A percentile compares a stretch with the other conserved stretches of the same genome.
These are phyloP conservation scores for Mycosphaerella sp. DNA, from an alignment of 2,329 filamentous ascomycete genomes.

Conservation along the genomic window DNA sequence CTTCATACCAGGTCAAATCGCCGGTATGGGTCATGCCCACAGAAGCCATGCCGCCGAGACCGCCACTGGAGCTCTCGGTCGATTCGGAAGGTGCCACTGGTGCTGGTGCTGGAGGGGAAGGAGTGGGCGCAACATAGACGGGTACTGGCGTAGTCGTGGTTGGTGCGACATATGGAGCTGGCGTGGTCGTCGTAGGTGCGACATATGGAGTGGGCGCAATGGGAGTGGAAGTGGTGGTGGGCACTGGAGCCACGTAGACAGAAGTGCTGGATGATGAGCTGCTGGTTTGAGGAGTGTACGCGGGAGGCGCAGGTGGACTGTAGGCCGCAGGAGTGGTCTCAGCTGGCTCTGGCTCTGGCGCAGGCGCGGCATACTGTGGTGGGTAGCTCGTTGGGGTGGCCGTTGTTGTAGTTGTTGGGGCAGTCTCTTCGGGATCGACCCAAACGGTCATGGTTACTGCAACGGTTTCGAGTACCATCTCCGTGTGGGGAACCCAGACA, in stretches of 20 bases:
- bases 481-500: constrained; percentile 46
- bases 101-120: constrained; percentile 6
- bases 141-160: constrained; percentile 6
- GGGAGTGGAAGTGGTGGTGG: constrained; percentile 21
- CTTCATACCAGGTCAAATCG: constrained; percentile 67
- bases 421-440: constrained; percentile 33
- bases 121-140: constrained; percentile 19
- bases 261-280: constrained; percentile 17
- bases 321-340: constrained; percentile 3
- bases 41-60: constrained; percentile 25
- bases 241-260: constrained; percentile 17
- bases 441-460: constrained; percentile 45
- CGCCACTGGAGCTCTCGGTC: constrained; percentile 17
- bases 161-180: constrained; percentile 24
- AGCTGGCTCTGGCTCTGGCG: constrained; percentile 8
- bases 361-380: constrained; percentile 7
- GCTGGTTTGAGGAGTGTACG: constrained; percentile 17
- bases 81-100: constrained; percentile 18
- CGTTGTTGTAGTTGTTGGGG: constrained; percentile 3
- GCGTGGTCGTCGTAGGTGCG: constrained; percentile 14
- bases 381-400: background rate
- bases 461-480: constrained; percentile 45
- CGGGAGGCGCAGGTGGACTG: constrained; percentile 15
- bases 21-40: constrained; percentile 45
- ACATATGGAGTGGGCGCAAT: constrained; percentile 17